These are phyloP conservation scores for Backusella sp. DNA, from an alignment of 192 early-diverging fungal species.

Conservation along the genomic window DNA sequence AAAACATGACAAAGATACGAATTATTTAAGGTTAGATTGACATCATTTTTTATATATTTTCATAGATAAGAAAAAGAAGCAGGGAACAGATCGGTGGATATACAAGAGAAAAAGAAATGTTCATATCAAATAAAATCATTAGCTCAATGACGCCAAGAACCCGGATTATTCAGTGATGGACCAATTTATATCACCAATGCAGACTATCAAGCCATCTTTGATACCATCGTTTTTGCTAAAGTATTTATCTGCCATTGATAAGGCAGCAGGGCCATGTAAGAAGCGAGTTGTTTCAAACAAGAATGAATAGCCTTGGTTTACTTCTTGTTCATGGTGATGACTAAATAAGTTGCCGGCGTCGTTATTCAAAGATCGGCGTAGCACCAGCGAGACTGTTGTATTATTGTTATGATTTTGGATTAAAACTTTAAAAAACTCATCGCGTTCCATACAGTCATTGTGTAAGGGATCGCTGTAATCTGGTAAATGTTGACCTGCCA, in stretches of 20 bases:
- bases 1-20: neutral
- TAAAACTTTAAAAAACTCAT: constrained; percentile 15
- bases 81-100: neutral
- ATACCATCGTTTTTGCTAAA: neutral
- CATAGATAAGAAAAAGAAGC: neutral
- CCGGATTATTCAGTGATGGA: neutral
- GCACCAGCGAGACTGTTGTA: neutral
- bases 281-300: constrained; percentile 6
- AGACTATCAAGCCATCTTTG: neutral
- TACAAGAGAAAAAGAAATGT: neutral
- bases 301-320: neutral
- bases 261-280: neutral
- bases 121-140: neutral
- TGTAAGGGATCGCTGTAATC: constrained; percentile 3
- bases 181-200: neutral
- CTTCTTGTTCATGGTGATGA: constrained; percentile 7
- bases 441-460: constrained; percentile 23
- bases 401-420: neutral
- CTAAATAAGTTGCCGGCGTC: neutral
- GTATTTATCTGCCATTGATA: neutral
- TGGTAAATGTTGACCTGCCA: neutral
- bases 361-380: neutral
- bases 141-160: neutral
- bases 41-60: neutral
- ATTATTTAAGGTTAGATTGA: neutral